Evolutionary conservation across 768 basidiomycete genomes (phyloP).

Genomic region (Gymnopilus junonius): DNA sequence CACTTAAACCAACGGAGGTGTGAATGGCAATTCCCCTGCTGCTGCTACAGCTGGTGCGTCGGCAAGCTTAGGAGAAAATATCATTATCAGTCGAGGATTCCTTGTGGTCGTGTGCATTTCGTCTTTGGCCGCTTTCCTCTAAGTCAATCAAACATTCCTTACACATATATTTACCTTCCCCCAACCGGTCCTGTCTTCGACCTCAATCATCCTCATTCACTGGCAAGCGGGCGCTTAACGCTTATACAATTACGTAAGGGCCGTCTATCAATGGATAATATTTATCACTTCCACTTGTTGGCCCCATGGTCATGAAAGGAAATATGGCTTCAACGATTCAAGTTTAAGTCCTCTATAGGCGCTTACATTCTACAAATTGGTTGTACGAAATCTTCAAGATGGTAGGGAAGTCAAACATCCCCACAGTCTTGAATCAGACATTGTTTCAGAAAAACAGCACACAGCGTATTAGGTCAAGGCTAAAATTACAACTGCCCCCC

Average conservation of each 20-base stretch:
- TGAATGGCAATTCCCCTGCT: neutral
- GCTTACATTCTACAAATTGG: too few relatives aligned
- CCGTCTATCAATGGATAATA: too few relatives aligned
- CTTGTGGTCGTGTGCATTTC: neutral
- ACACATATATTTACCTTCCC: too few relatives aligned
- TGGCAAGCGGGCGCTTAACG: neutral
- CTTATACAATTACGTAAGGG: neutral
- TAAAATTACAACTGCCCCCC: neutral
- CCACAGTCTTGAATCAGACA: too few relatives aligned
- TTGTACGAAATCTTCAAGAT: too few relatives aligned
- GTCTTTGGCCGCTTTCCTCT: neutral
- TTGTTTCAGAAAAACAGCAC: too few relatives aligned
- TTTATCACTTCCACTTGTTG: too few relatives aligned
- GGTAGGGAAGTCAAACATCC: too few relatives aligned
- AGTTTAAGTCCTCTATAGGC: too few relatives aligned
- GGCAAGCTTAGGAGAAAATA: neutral
- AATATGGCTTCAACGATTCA: too few relatives aligned
- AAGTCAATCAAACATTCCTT: neutral
- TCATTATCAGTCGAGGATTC: neutral
- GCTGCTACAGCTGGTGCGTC: neutral
- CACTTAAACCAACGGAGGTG: neutral
- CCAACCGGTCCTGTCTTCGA: neutral
- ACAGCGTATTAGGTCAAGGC: too few relatives aligned
- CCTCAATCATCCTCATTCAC: neutral
- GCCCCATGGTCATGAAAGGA: too few relatives aligned